phyloP scores from a whole-genome alignment of 2,329 filamentous ascomycete genomes.

The Pezicula carpinea region DNA sequence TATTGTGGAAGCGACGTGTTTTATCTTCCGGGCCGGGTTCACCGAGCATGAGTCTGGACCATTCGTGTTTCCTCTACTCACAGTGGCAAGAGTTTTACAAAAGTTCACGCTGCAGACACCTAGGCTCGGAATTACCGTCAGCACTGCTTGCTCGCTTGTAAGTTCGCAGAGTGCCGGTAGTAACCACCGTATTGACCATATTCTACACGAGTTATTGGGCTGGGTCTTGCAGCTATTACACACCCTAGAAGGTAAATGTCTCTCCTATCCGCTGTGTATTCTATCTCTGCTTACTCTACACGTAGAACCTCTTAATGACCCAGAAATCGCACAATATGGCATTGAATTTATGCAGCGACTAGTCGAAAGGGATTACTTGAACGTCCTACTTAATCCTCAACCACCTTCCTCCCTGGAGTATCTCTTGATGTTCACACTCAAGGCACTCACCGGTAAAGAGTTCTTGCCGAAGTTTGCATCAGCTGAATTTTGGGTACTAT shows the following conservation, averaged over 20 bases:
- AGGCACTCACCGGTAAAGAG: slow-evolving; percentile 66
- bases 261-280: not conserved
- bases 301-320: slow-evolving; percentile 57
- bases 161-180: slow-evolving; percentile 49
- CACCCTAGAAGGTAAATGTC: slow-evolving; percentile 50
- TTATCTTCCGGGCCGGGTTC: slow-evolving; percentile 68
- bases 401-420: slow-evolving; percentile 54
- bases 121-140: slow-evolving; percentile 63
- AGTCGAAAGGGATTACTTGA: slow-evolving; percentile 50
- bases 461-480: slow-evolving; percentile 71
- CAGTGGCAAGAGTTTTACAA: slow-evolving; percentile 63
- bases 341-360: slow-evolving; percentile 68
- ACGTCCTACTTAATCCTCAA: slow-evolving; percentile 55
- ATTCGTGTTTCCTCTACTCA: slow-evolving; percentile 66
- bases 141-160: slow-evolving; percentile 66
- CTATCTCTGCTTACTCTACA: not conserved
- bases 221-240: slow-evolving; percentile 61
- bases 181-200: slow-evolving; percentile 38
- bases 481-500: slow-evolving; percentile 68
- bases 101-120: slow-evolving; percentile 56
- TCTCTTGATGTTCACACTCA: slow-evolving; percentile 68
- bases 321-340: slow-evolving; percentile 67
- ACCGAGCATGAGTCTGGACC: slow-evolving; percentile 69
- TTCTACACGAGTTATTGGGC: slow-evolving; percentile 49
- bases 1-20: slow-evolving; percentile 67